Evolutionary conservation across 768 basidiomycete species (phyloP).

Genomic region (Amanita rubescens): DNA sequence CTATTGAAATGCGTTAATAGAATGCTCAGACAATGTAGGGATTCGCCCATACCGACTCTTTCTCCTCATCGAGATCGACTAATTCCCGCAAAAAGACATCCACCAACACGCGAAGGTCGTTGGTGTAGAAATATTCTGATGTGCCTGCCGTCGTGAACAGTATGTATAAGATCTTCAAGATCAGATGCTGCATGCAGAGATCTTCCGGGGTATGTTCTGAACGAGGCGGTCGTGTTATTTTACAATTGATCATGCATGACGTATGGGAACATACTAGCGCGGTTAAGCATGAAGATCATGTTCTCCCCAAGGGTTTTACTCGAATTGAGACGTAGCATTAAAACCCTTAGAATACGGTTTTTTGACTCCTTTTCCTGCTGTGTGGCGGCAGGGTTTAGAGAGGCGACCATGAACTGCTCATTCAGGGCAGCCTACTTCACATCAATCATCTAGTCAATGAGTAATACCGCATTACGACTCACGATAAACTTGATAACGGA

Average conservation of each 20-base stretch:
- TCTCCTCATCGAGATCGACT: constrained; percentile 86
- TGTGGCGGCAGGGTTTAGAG: constrained; percentile 31
- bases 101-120: constrained; percentile 91
- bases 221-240: not conserved
- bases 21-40: constrained; percentile 2
- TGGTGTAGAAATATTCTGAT: constrained; percentile 96
- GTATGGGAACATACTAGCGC: constrained; percentile 61
- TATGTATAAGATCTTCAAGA: constrained; percentile 91
- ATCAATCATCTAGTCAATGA: not conserved
- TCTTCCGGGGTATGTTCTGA: constrained; percentile 83
- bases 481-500: constrained; percentile 92
- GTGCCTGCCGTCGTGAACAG: constrained; percentile 92
- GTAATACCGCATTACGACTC: constrained; percentile 18
- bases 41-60: constrained; percentile 64
- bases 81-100: constrained; percentile 97
- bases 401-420: constrained; percentile 97
- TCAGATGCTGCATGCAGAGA: constrained; percentile 88
- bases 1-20: constrained; percentile 24
- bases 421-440: constrained; percentile 74
- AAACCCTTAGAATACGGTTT: constrained; percentile 77
- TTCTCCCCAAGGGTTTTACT: constrained; percentile 97
- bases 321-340: constrained; percentile 78
- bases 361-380: constrained; percentile 29
- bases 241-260: not conserved
- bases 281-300: constrained; percentile 98